These are phyloP conservation scores for Phytopythium chamaehyphon DNA, from an alignment of 352 stramenopile genomes.

Conservation along the genomic window DNA sequence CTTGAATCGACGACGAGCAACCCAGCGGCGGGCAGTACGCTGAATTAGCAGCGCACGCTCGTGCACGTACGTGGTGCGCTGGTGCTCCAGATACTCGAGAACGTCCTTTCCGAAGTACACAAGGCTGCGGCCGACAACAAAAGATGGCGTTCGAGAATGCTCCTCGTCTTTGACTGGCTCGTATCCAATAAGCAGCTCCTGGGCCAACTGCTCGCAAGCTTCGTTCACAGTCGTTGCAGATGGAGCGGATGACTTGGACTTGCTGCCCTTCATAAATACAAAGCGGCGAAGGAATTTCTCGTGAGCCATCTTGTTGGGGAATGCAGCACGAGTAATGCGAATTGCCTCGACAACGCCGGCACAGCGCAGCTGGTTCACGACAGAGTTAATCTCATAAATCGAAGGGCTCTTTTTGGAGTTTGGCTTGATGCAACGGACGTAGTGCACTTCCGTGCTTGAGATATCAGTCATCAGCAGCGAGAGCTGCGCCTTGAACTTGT, in stretches of 20 bases:
- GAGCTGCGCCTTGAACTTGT: constrained; percentile 89
- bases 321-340: constrained; percentile 84
- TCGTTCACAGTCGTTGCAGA: constrained; percentile 43
- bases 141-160: constrained; percentile 40
- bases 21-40: constrained; percentile 43
- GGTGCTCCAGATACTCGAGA: constrained; percentile 88
- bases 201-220: constrained; percentile 59
- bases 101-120: constrained; percentile 94
- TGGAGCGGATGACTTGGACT: constrained; percentile 14
- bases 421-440: constrained; percentile 91
- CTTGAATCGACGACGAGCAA: constrained; percentile 44
- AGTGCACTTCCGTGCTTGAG: constrained; percentile 80
- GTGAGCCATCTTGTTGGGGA: constrained; percentile 94
- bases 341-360: constrained; percentile 90
- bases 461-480: constrained; percentile 86
- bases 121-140: constrained; percentile 83
- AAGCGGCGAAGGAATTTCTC: constrained; percentile 83
- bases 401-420: constrained; percentile 76
- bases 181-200: constrained; percentile 34
- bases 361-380: constrained; percentile 87
- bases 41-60: constrained; percentile 66
- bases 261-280: constrained; percentile 59
- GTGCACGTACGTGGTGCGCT: constrained; percentile 66
- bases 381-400: constrained; percentile 80
- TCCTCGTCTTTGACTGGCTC: constrained; percentile 27